Conservation (phyloP, 2,329 filamentous ascomycete genomes). For the Fusarium sp. region DNA sequence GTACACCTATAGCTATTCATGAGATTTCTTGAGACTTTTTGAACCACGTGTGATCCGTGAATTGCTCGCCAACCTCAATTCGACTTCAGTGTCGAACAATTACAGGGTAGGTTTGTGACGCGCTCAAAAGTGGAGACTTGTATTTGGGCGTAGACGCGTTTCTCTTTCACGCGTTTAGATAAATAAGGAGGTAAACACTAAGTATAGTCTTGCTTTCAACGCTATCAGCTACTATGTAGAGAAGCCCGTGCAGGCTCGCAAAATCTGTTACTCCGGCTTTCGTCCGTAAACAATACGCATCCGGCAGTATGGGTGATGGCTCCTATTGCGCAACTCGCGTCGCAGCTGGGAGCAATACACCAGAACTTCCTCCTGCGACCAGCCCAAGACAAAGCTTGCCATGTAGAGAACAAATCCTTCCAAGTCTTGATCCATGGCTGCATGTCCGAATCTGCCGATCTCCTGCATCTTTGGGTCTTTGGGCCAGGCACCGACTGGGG, state of each 20-base stretch:
- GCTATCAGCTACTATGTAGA: not conserved
- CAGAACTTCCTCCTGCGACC: slow-evolving; percentile 16
- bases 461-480: slow-evolving; percentile 11
- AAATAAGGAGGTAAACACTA: too few relatives aligned
- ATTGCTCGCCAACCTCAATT: too few relatives aligned
- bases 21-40: too few relatives aligned
- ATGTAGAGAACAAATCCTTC: slow-evolving; percentile 17
- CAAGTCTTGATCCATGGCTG: slow-evolving; percentile 12
- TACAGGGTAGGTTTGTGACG: not conserved
- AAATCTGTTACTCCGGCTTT: slow-evolving; percentile 2
- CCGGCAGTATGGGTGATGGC: slow-evolving; percentile 20
- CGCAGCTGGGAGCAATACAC: slow-evolving; percentile 28
- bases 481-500: slow-evolving; percentile 4
- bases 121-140: not conserved
- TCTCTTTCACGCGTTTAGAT: not conserved
- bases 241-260: too few relatives aligned
- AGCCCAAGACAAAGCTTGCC: slow-evolving; percentile 20
- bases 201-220: not conserved
- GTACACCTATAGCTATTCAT: too few relatives aligned
- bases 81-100: not conserved
- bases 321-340: slow-evolving; percentile 1
- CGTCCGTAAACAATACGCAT: slow-evolving; percentile 13
- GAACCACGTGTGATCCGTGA: too few relatives aligned
- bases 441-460: slow-evolving; percentile 6
- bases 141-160: not conserved